phyloP scores from a whole-genome alignment of 164 flowering plant species.

The Aristolochia fimbriata region DNA sequence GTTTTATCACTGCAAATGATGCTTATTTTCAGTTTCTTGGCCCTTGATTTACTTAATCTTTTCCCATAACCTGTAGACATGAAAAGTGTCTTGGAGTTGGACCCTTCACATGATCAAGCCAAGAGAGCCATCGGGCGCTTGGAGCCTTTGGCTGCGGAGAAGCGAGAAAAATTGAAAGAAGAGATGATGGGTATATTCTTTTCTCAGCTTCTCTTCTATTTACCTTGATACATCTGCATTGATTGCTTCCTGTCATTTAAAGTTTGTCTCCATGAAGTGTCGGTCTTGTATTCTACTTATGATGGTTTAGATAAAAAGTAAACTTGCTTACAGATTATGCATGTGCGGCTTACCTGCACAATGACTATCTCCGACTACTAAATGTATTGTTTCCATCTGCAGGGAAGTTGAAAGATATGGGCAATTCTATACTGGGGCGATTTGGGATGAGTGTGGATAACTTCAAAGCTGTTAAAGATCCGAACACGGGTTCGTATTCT shows the following conservation, averaged over 20 bases:
- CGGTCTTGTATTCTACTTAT: no score
- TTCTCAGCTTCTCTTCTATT: background rate
- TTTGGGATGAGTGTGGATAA: conserved; percentile 96
- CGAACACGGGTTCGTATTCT: conserved; percentile 91
- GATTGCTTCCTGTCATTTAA: no score
- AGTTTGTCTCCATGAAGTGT: no score
- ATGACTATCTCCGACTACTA: background rate
- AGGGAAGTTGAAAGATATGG: conserved; percentile 92
- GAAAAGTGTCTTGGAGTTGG: conserved; percentile 70
- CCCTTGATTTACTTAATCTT: background rate
- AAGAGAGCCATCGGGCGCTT: conserved; percentile 49
- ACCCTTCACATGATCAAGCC: conserved; percentile 67
- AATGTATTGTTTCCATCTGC: conserved; percentile 9
- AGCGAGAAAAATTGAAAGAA: conserved; percentile 95
- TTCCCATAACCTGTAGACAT: conserved; percentile 36
- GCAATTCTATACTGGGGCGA: conserved; percentile 74
- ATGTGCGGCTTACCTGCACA: background rate
- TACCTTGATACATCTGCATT: no score
- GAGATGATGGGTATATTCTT: conserved; percentile 70
- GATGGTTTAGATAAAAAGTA: background rate
- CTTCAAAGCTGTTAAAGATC: conserved; percentile 95
- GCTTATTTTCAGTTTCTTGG: background rate
- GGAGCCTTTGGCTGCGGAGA: conserved; percentile 77
- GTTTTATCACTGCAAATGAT: background rate
- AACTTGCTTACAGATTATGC: background rate